Evolutionary conservation across 768 basidiomycete genomes (phyloP), one percentile per base, ranked within the genome.

Genomic region (Mycena vulgaris): DNA sequence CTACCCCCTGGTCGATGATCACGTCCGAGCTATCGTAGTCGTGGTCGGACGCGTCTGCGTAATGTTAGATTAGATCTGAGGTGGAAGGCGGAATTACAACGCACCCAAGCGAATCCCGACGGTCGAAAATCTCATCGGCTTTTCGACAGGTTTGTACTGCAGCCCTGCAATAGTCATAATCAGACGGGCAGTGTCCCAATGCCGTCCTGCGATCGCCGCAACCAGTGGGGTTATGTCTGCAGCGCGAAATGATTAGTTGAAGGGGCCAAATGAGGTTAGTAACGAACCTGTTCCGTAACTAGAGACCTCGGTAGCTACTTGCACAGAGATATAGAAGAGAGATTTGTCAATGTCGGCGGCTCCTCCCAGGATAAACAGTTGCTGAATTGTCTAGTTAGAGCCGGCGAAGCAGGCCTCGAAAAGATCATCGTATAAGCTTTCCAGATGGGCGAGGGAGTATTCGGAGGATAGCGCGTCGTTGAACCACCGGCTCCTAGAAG

Each of bases 181-280:
- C 6, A 90, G 78, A n/a, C 83, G 85, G 2, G 88, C 89, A 0
- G 89, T 88, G 7, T 83, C 80, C 89, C 89, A 92, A n/a, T 82
- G 84, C 6, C 87, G 82, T 14, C 83, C 84, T 28, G 76, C 77
- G 21, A 89, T 69, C 0, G 89, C 89, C 21, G 87, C 84, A 58
- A 79, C 84, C 14, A 89, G 79, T 0, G 89, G 87, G 1, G 86
- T 87, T 42, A 79, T 81, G 13, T 85, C 88, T 87, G 35, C 13
- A 66, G 23, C 53, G 19, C 21, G 39, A 31, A 42, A 39, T 9
- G 39, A 16, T 39, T 8, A 39, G 39, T 3, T 11, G 14, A 39
- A 16, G 10, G 39, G 3, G 39, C 7, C 10, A n/a, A n/a, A 39
- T 39, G 14, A 39, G 39, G 7, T 39, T 8, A 39, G 14, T 16